A percentile compares a stretch with the other conserved stretches of the same genome.
These are phyloP conservation scores for Myxozyma udenii DNA, from an alignment of 805 yeast species.

Conservation along the genomic window DNA sequence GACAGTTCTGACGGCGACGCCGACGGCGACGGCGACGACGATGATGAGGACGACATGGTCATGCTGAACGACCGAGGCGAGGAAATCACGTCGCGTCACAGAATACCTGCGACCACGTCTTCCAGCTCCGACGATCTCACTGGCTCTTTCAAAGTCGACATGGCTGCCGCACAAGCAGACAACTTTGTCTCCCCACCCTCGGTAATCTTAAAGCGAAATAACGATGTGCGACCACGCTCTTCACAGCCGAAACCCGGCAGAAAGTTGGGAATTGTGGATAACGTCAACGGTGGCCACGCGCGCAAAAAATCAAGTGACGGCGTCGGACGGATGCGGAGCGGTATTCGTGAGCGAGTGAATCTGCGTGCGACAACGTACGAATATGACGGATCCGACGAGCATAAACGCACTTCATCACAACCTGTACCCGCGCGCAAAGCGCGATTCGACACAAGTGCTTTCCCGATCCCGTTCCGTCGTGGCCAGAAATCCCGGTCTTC, in stretches of 20 bases:
- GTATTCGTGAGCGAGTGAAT: slow-evolving; percentile 10
- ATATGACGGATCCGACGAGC: slow-evolving; percentile 3
- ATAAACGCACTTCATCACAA: background rate
- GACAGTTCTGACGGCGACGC: background rate
- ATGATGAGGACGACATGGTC: slow-evolving; percentile 8
- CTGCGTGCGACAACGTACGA: slow-evolving; percentile 7
- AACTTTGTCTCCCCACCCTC: background rate
- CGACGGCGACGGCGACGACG: slow-evolving; percentile 3
- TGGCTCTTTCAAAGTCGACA: slow-evolving; percentile 4
- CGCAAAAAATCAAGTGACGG: background rate
- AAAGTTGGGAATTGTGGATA: background rate
- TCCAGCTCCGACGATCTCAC: slow-evolving; percentile 9
- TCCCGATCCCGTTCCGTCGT: slow-evolving; percentile 14
- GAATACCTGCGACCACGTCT: background rate
- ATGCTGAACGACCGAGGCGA: slow-evolving; percentile 14
- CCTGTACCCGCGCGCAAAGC: slow-evolving; percentile 4
- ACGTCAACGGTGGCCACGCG: background rate
- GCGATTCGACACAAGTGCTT: slow-evolving; percentile 6
- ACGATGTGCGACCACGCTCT: too few species aligned
- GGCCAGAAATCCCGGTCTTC: background rate
- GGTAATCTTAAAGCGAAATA: too few species aligned
- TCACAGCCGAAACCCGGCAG: background rate
- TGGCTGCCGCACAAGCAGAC: slow-evolving; percentile 4
- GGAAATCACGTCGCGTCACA: background rate
- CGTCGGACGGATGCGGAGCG: slow-evolving; percentile 1